These are phyloP conservation scores for Microsporum canis DNA, from an alignment of 2,329 filamentous ascomycete genomes.

Conservation along the genomic window DNA sequence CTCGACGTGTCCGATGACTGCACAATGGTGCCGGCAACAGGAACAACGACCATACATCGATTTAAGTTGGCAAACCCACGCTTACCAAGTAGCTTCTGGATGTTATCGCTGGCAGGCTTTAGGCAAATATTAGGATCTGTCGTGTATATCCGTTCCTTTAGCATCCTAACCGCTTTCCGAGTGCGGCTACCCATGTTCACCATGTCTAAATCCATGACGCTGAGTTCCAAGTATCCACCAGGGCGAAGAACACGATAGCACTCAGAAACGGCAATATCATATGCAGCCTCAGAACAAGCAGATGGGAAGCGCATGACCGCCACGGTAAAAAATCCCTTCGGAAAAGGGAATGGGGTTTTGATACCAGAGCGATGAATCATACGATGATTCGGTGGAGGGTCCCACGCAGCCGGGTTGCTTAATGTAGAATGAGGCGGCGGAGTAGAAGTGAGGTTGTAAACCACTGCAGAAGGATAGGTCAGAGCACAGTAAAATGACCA, in stretches of 20 bases:
- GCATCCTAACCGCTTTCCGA: conserved; percentile 33
- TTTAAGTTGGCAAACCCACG: conserved; percentile 40
- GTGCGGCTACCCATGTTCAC: conserved; percentile 40
- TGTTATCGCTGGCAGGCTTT: conserved; percentile 37
- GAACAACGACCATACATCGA: conserved; percentile 39
- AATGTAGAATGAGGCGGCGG: conserved; percentile 24
- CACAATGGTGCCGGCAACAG: conserved; percentile 36
- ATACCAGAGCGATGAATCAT: conserved; percentile 33
- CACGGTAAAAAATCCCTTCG: conserved; percentile 37
- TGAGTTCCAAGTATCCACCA: conserved; percentile 40
- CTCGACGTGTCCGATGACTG: conserved; percentile 34
- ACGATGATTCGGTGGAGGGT: conserved; percentile 34
- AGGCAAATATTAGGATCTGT: conserved; percentile 35
- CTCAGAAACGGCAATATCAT: conserved; percentile 37
- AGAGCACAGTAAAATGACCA: conserved; percentile 43
- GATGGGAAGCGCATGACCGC: conserved; percentile 38
- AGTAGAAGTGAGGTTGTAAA: conserved; percentile 33
- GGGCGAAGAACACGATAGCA: conserved; percentile 40
- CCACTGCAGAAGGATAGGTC: conserved; percentile 36
- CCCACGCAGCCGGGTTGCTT: conserved; percentile 32
- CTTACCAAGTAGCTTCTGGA: conserved; percentile 36
- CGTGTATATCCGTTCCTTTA: conserved; percentile 37
- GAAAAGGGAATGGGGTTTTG: conserved; percentile 36
- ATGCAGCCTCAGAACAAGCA: conserved; percentile 33
- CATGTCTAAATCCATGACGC: conserved; percentile 40